phyloP scores from a whole-genome alignment of 1,284 basidiomycete genomes.

The Puccinia polysora region DNA sequence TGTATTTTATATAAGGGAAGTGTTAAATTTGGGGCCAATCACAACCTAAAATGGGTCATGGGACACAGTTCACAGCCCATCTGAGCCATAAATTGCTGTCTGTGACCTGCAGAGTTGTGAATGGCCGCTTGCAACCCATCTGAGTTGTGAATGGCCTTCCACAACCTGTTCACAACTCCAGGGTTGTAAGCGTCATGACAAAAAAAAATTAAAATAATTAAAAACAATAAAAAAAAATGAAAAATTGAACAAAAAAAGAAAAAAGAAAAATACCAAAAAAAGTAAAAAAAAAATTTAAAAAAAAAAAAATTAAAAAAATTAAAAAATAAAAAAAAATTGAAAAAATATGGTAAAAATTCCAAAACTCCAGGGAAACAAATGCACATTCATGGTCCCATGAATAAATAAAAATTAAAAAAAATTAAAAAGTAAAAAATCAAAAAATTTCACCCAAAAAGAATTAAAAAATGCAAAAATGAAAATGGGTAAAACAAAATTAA shows the following conservation, averaged over 20 bases:
- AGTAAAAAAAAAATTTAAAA: neutral
- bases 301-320: neutral
- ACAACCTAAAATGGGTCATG: no score
- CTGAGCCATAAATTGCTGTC: no score
- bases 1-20: no score
- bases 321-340: neutral
- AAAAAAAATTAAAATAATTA: no score
- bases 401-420: neutral
- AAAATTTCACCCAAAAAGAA: neutral
- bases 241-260: neutral
- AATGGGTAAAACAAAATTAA: no score
- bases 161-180: no score
- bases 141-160: no score
- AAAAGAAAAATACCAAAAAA: neutral
- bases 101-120: no score
- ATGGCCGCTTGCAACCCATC: no score
- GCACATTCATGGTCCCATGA: neutral
- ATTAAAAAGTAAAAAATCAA: neutral
- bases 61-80: no score
- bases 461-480: neutral
- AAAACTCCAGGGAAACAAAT: neutral
- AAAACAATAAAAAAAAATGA: neutral
- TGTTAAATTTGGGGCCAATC: no score
- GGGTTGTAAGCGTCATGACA: no score
- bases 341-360: neutral